These are phyloP conservation scores for Akanthomyces dipterigenus DNA, from an alignment of 2,329 filamentous ascomycete species.

Conservation along the genomic window DNA sequence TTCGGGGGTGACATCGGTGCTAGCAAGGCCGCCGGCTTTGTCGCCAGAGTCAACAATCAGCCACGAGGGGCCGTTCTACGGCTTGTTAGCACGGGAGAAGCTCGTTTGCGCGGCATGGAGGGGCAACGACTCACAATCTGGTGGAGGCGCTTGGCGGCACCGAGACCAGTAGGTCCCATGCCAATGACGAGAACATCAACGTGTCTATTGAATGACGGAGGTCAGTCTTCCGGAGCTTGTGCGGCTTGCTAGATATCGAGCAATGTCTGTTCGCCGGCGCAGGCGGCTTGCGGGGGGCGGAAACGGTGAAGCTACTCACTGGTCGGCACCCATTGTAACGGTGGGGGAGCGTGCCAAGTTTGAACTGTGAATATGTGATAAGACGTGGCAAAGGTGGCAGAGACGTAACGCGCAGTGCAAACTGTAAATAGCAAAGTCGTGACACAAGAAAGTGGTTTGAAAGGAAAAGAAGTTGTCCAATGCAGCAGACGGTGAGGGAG, in stretches of 20 bases:
- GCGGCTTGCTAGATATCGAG: background rate
- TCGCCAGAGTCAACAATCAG: conserved; percentile 89
- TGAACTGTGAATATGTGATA: background rate
- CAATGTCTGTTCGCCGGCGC: background rate
- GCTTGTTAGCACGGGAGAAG: conserved; percentile 20
- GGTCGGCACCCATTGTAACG: conserved; percentile 33
- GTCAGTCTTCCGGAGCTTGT: background rate
- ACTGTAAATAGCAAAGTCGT: background rate
- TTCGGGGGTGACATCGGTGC: conserved; percentile 90
- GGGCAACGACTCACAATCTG: conserved; percentile 66
- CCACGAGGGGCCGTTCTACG: conserved; percentile 85
- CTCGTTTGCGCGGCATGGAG: conserved; percentile 14
- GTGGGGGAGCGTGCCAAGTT: conserved; percentile 8
- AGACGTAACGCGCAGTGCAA: background rate
- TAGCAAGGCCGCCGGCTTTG: conserved; percentile 89
- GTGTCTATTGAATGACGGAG: conserved; percentile 46
- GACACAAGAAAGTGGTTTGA: background rate
- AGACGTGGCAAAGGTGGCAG: conserved; percentile 12
- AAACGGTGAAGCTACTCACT: conserved; percentile 24
- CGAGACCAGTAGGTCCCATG: conserved; percentile 84
- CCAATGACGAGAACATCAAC: conserved; percentile 92
- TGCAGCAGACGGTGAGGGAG: conserved; percentile 1
- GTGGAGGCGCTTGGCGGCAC: conserved; percentile 93
- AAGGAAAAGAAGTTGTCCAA: background rate
- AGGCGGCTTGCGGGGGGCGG: conserved; percentile 3